Percentiles rank a stretch among this genome's conserved stretches.
Evolutionary conservation across 2,329 filamentous ascomycete species (phyloP).

Genomic region (Xylariaceae sp.): DNA sequence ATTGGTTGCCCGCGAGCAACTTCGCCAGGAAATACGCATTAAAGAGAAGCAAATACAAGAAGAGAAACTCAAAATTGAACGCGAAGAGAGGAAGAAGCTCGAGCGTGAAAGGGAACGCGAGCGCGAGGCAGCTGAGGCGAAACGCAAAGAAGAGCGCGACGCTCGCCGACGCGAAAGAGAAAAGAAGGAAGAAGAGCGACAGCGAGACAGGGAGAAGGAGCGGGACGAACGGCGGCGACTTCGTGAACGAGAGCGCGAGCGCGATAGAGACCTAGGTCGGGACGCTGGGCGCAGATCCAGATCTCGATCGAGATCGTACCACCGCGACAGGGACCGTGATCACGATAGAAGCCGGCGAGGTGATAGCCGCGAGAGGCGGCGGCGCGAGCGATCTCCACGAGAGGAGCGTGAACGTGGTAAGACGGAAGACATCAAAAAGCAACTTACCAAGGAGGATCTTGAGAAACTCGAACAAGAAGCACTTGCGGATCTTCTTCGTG

Average conservation of each 20-base stretch:
- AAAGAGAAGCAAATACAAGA: constrained; percentile 57
- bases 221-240: constrained; percentile 47
- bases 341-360: constrained; percentile 33
- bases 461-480: constrained; percentile 54
- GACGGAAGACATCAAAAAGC: constrained; percentile 46
- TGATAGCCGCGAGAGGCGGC: constrained; percentile 32
- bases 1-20: constrained; percentile 54
- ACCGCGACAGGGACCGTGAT: constrained; percentile 34
- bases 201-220: constrained; percentile 47
- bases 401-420: constrained; percentile 35
- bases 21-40: constrained; percentile 54
- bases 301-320: constrained; percentile 32
- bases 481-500: constrained; percentile 53
- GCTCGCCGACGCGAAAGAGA: constrained; percentile 42
- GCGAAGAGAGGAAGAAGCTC: constrained; percentile 49
- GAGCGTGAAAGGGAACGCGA: constrained; percentile 47
- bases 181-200: constrained; percentile 33
- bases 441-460: constrained; percentile 54
- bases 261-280: constrained; percentile 28
- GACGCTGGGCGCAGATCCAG: constrained; percentile 31
- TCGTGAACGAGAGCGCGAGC: constrained; percentile 36
- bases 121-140: constrained; percentile 45
- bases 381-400: constrained; percentile 32
- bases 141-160: constrained; percentile 47
- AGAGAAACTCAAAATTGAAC: constrained; percentile 54